Base-by-base conservation (phyloP, 441 rosid species). In the Arabidopsis hybrid region DNA sequence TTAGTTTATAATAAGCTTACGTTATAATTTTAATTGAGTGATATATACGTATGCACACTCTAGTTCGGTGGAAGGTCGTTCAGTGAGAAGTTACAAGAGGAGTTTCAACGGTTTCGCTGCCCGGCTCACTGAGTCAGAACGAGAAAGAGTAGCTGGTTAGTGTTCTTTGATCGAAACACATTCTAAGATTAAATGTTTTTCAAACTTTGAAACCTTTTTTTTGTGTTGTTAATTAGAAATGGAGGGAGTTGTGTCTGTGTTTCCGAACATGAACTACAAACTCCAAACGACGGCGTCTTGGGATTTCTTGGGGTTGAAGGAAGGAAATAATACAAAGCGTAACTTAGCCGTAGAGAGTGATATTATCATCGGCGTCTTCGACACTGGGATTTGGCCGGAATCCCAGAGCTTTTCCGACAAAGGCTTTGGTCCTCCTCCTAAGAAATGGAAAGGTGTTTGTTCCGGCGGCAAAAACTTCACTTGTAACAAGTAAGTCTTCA, bases 31-130 rank as follows among this genome's bases (percentile, higher is more conserved):
- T n/a, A n/a, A 26, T 26, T 26, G 29, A 26, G 35, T 75, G 52
- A 36, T 21, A 26, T 42, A 40, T 14, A 13, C 10, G 7, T 60
- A 11, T 38, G 4, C 16, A 29, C 10, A 10, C 0, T 13, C 1
- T 56, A 56, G 60, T 16, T 77, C 70, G 29, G 50, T 36, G 5
- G 75, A 38, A 71, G 69, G 67, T 63, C 60, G 74, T 32, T 40
- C 87, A 69, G 67, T 85, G 21, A 71, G 80, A 82, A 89, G 89
- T 73, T 86, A 85, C 74, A 69, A 2, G 21, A 85, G 83, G 77
- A 89, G 72, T 66, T 74, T 74, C 31, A 73, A 73, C 29, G 72
- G 77, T 1, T 73, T 73, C 7, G 59, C 35, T 0, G 78, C 78
- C 4, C 21, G 36, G 4, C 66, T 74, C 65, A 66, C 72, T 14